Conservation (phyloP, 2,329 filamentous ascomycete species). For the Teratosphaeria pseudoeucalypti region DNA sequence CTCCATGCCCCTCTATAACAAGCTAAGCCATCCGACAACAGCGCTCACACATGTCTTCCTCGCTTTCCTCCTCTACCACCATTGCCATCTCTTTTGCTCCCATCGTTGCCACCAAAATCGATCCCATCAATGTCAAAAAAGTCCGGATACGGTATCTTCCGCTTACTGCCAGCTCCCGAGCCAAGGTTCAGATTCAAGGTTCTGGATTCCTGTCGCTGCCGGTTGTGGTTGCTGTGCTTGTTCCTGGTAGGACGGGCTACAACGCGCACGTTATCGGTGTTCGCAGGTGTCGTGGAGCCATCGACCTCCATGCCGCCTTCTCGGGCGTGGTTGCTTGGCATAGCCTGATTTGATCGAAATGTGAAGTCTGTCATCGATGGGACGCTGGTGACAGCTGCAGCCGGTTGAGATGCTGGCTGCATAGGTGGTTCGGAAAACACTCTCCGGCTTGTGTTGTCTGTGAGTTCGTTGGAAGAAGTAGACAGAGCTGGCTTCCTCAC, state of each 20-base stretch:
- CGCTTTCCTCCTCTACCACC: conserved; percentile 24
- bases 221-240: conserved; percentile 17
- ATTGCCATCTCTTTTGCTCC: conserved; percentile 15
- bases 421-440: conserved; percentile 15
- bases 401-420: conserved; percentile 7
- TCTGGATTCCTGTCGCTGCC: conserved; percentile 26
- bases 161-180: conserved; percentile 59
- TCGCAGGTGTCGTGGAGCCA: conserved; percentile 24
- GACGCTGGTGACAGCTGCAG: conserved; percentile 2
- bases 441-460: conserved; percentile 13
- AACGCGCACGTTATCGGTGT: neutral
- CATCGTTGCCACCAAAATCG: conserved; percentile 43
- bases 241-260: conserved; percentile 28
- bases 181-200: conserved; percentile 39
- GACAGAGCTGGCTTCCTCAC: conserved; percentile 15
- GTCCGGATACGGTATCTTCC: conserved; percentile 62
- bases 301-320: conserved; percentile 34
- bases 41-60: conserved; percentile 22
- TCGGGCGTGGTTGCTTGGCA: conserved; percentile 38
- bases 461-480: conserved; percentile 11
- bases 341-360: conserved; percentile 51
- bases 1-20: neutral
- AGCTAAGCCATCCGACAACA: neutral
- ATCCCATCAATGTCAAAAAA: conserved; percentile 62
- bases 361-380: conserved; percentile 42